Conservation (phyloP, 192 early-diverging fungal genomes). For the Entomortierella chlamydospora region DNA sequence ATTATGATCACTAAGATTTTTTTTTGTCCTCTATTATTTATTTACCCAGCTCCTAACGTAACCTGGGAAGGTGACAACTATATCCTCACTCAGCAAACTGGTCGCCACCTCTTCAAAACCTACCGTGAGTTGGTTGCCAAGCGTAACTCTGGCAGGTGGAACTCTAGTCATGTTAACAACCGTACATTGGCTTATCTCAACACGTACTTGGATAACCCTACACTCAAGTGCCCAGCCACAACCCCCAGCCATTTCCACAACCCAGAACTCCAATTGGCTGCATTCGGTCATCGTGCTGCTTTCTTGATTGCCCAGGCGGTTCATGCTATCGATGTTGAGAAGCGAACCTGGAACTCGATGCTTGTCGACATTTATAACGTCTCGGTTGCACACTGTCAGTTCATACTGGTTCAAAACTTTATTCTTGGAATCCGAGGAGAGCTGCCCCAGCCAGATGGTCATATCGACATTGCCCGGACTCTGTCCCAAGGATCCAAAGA, state of each 20-base stretch:
- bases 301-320: slow-evolving; percentile 70
- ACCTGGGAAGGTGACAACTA: slow-evolving; percentile 91
- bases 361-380: slow-evolving; percentile 78
- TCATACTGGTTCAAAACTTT: slow-evolving; percentile 80
- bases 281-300: slow-evolving; percentile 80
- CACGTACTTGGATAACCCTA: slow-evolving; percentile 64
- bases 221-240: slow-evolving; percentile 60
- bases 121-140: slow-evolving; percentile 50
- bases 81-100: slow-evolving; percentile 86
- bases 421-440: slow-evolving; percentile 64
- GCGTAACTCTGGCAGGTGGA: slow-evolving; percentile 32
- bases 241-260: slow-evolving; percentile 36
- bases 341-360: slow-evolving; percentile 79
- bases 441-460: slow-evolving; percentile 47
- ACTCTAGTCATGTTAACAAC: slow-evolving; percentile 22
- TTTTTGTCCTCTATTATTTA: neutral
- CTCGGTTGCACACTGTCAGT: slow-evolving; percentile 82
- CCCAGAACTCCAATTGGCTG: slow-evolving; percentile 65
- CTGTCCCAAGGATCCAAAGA: slow-evolving; percentile 34
- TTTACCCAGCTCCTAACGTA: slow-evolving; percentile 65
- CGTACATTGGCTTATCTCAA: slow-evolving; percentile 55
- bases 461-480: slow-evolving; percentile 34
- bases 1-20: too few relatives aligned
- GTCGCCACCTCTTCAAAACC: slow-evolving; percentile 67
- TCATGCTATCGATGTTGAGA: slow-evolving; percentile 68